These are phyloP conservation scores for Arabidopsis thaliana DNA, from an alignment of 345 rosid genomes.

Conservation along the genomic window TAIR10.1 NC_003070.9:5612501-5613000, in stretches of 20 bases:
- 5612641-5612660: constrained; percentile 20
- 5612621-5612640: background rate
- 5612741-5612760: constrained; percentile 22
- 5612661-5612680: constrained; percentile 30
- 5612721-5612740: constrained; percentile 38
- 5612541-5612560: constrained; percentile 41
- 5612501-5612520: constrained; percentile 37
- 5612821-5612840: background rate
- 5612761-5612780: constrained; percentile 26
- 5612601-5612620: background rate
- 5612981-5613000: constrained; percentile 45
- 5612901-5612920: constrained; percentile 51
- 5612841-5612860: constrained; percentile 29
- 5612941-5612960: constrained; percentile 39
- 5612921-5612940: background rate
- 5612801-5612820: background rate
- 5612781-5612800: constrained; percentile 26
- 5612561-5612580: constrained; percentile 32
- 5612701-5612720: constrained; percentile 17
- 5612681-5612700: constrained; percentile 28
- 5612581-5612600: background rate
- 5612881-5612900: constrained; percentile 49
- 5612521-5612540: constrained; percentile 44
- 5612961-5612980: constrained; percentile 8
- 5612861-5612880: constrained; percentile 65